These are phyloP conservation scores for Ichthyophthirius multifiliis DNA, from an alignment of 169 alveolate genomes.

Conservation along the genomic window DNA sequence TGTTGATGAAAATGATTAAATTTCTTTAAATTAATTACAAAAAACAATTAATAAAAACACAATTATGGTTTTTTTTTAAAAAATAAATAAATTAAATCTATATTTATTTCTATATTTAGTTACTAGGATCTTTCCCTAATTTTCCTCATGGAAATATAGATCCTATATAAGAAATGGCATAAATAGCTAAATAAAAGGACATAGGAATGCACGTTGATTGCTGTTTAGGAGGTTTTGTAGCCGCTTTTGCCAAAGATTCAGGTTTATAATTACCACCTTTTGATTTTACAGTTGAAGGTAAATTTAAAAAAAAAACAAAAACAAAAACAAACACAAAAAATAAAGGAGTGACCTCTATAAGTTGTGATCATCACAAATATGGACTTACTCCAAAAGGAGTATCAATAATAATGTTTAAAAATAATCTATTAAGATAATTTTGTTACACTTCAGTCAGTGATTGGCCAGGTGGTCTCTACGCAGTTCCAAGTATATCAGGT, in stretches of 20 bases:
- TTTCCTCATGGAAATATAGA: conserved; percentile 74
- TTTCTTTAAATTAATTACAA: conserved; percentile 38
- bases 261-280: conserved; percentile 53
- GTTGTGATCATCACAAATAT: conserved; percentile 86
- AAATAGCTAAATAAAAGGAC: conserved; percentile 54
- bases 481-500: conserved; percentile 70
- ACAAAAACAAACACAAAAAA: no score
- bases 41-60: conserved; percentile 71
- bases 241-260: conserved; percentile 60
- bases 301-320: no score
- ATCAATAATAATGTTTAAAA: conserved; percentile 70
- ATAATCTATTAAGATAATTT: conserved; percentile 59
- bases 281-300: conserved; percentile 70
- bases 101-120: neutral
- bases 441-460: conserved; percentile 54
- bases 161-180: conserved; percentile 60
- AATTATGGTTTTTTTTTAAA: conserved; percentile 20
- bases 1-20: conserved; percentile 28
- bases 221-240: conserved; percentile 84
- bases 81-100: no score
- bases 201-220: conserved; percentile 82
- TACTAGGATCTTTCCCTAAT: conserved; percentile 79
- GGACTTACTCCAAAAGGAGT: conserved; percentile 88
- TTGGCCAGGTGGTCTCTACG: conserved; percentile 87
- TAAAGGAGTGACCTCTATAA: conserved; percentile 84